These are phyloP conservation scores for Blastomyces emzantsi DNA, from an alignment of 2,329 filamentous ascomycete species.

Conservation along the genomic window DNA sequence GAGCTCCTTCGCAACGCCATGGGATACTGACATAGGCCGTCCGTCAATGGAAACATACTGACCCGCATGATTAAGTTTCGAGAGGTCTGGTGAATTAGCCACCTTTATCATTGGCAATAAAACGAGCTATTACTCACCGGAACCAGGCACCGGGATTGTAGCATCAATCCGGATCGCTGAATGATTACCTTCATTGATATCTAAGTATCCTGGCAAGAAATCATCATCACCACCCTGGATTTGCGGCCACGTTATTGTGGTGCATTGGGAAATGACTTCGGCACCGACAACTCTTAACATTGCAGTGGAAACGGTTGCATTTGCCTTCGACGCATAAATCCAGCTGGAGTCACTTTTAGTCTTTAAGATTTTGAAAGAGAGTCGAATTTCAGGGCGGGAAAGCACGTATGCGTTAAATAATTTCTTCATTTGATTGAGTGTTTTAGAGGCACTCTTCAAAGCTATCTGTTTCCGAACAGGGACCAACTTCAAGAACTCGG, in stretches of 20 bases:
- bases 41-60: constrained; percentile 51
- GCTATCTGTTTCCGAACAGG: constrained; percentile 52
- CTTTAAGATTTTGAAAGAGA: constrained; percentile 48
- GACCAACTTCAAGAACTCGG: constrained; percentile 48
- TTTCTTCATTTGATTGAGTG: constrained; percentile 43
- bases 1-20: constrained; percentile 48
- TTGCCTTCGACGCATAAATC: constrained; percentile 47
- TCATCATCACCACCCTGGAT: neutral
- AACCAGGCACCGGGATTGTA: constrained; percentile 41
- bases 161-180: constrained; percentile 29
- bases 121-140: constrained; percentile 22
- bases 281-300: constrained; percentile 48
- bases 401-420: constrained; percentile 52
- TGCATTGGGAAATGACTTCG: constrained; percentile 45
- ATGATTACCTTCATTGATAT: neutral
- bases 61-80: constrained; percentile 27
- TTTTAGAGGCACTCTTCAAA: constrained; percentile 44
- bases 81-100: constrained; percentile 25
- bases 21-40: constrained; percentile 44
- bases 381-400: constrained; percentile 46
- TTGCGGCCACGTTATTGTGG: constrained; percentile 21
- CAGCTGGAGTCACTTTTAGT: constrained; percentile 56
- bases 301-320: constrained; percentile 43
- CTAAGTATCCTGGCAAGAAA: neutral
- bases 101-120: neutral